Base-by-base conservation (phyloP, 768 basidiomycete species). In the Thelephora aurantiotincta region DNA sequence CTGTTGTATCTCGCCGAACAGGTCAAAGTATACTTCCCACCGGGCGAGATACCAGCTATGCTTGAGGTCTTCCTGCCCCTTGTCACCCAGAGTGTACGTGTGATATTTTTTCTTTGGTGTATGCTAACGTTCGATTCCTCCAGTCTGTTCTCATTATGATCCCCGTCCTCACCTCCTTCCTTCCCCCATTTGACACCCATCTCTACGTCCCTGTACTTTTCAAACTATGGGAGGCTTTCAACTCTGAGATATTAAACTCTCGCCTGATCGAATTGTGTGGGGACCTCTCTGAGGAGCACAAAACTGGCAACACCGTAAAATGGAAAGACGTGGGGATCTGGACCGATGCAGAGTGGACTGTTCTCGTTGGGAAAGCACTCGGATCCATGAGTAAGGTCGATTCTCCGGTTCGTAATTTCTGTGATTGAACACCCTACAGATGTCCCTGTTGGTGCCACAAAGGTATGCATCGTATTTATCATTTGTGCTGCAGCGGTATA, bases 261-360 rank as follows among this genome's bases (percentile, higher is more conserved):
- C 73, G 82, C 50, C 64, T 89, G 43, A 65, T 89, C 5, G 81
- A 87, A 51, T 57, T 88, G 5, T 75, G 77, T 45, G 83, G 80
- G 34, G 70, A 77, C 23, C 63, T 90, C 19, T 69, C 83, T 0
- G 80, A 84, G 59, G 80, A 84, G 56, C 80, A 87, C 56, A 70
- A 81, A 19, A 63, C 75, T 18, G 80, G 81, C 16, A 63, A 69
- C 18, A 58, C 60, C 35, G 74, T 76, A n/a, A 67, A 66, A 38
- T 83, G 80, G 79, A 82, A 81, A 60, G 85, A 88, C 54, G 74
- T 97, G 33, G 93, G 93, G 11, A 92, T 98, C 47, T 92, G 90
- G 76, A 80, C 76, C 4, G 75, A 88, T 49, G 68, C 75, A 37
- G 80, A 97, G 62, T 97, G 90, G 80, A 77, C 78, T 48, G 68